These are phyloP conservation scores for rapeseed (Brassica napus) DNA, from an alignment of 345 rosid species.

Conservation along the genomic window DNA sequence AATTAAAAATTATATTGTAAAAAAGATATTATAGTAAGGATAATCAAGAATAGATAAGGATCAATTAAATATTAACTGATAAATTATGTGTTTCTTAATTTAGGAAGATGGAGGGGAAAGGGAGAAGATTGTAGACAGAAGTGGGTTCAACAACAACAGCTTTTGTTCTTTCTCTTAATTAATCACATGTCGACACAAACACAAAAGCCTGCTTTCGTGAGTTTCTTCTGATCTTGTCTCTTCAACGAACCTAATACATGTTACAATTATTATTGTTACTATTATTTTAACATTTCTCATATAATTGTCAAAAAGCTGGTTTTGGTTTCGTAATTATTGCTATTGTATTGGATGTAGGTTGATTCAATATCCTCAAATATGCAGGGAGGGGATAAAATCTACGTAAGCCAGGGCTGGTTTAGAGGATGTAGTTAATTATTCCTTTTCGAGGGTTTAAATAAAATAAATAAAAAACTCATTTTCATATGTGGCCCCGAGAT, in stretches of 20 bases:
- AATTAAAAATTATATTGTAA: neutral
- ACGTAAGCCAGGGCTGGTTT: slow-evolving; percentile 6
- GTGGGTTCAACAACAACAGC: slow-evolving; percentile 51
- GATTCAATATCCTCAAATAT: slow-evolving; percentile 16
- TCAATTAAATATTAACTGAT: slow-evolving; percentile 9
- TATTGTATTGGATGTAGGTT: slow-evolving; percentile 15
- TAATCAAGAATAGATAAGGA: neutral
- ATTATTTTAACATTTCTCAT: slow-evolving; percentile 6
- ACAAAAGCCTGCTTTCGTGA: slow-evolving; percentile 35
- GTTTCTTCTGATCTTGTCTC: slow-evolving; percentile 30
- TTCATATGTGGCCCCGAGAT: neutral
- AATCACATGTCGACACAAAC: slow-evolving; percentile 35
- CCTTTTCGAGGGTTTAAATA: slow-evolving; percentile 2
- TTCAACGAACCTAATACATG: slow-evolving; percentile 22
- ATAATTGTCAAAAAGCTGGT: slow-evolving; percentile 10
- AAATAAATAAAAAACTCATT: neutral
- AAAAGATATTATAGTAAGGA: neutral
- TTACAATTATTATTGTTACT: neutral
- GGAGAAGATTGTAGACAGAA: slow-evolving; percentile 48
- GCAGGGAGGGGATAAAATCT: slow-evolving; percentile 26
- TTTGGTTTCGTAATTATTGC: slow-evolving; percentile 6
- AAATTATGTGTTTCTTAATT: slow-evolving; percentile 4
- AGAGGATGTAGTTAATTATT: slow-evolving; percentile 20
- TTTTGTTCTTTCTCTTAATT: slow-evolving; percentile 58
- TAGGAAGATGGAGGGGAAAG: slow-evolving; percentile 57